Evolutionary conservation across 179 eudicot genomes (phyloP), one percentile per base, ranked within the genome.

Genomic region (Spinacia oleracea): DNA sequence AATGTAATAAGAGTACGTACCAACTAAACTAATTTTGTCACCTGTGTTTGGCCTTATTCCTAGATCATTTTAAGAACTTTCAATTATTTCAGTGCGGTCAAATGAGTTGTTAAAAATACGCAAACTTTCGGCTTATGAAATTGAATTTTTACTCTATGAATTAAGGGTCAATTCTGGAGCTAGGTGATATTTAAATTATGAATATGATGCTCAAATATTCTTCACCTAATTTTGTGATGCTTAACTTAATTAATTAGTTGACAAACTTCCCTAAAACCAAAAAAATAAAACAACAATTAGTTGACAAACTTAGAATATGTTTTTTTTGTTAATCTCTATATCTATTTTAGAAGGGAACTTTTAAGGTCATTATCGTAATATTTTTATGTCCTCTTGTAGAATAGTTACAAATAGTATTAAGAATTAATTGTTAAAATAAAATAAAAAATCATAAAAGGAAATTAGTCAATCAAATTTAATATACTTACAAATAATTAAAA

Each of bases 51-150:
- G 29, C 72, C 20, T 38, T 68, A 38, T 53, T 35, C 58, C 29
- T 14, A 50, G 43, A n/a, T 66, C 7, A 46, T 45, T 65, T 48
- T 9, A 51, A 60, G 34, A 34, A 53, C 27, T 50, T 50, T 20
- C 51, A 27, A 56, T 27, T 10, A 56, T 31, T n/a, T 21, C 35
- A 58, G 70, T 78, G 81, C 71, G 16, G 63, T 77, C 71, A 72
- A 72, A 48, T 16, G 35, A 8, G 81, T 70, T 35, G 77, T 46
- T 79, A 50, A 45, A 45, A 34, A n/a, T 18, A 72, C 40, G 66
- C 77, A 72, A 72, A 51, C 81, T 79, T 79, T 79, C 81, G 81
- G 81, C 81, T 63, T 72, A 23, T 32, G 62, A 63, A 46, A 35
- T 18, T 76, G 23, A 75, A 48, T 14, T 15, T 42, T 20, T 23